phyloP scores from a whole-genome alignment of 1,284 basidiomycete genomes.

The Volvariella volvacea region DNA sequence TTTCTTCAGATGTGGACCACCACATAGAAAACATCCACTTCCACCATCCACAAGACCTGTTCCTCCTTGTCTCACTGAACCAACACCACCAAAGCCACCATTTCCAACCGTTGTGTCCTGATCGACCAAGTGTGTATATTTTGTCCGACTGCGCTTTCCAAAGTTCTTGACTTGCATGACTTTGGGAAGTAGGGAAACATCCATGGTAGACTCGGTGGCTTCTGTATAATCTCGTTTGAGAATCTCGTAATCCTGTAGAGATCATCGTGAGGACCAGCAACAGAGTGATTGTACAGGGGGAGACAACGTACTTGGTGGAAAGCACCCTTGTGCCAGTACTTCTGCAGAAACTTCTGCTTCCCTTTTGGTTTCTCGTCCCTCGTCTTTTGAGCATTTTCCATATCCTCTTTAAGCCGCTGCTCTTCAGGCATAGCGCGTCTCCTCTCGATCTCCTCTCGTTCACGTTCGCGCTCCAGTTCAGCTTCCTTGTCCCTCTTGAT shows the following conservation, averaged over 20 bases:
- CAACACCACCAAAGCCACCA: constrained; percentile 68
- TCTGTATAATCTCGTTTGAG: constrained; percentile 83
- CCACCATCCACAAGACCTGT: constrained; percentile 43
- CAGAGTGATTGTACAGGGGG: background rate
- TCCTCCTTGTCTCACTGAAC: constrained; percentile 48
- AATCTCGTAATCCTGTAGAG: constrained; percentile 77
- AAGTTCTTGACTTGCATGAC: constrained; percentile 98
- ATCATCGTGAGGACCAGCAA: constrained; percentile 1
- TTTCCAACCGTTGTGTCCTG: constrained; percentile 78
- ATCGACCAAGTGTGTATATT: constrained; percentile 93
- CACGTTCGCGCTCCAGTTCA: constrained; percentile 68
- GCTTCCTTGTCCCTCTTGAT: constrained; percentile 91
- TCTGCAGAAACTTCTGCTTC: constrained; percentile 90
- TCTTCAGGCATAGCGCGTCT: constrained; percentile 89
- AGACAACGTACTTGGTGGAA: constrained; percentile 77
- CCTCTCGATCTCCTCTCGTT: constrained; percentile 86
- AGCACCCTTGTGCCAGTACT: constrained; percentile 99
- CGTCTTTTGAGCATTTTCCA: constrained; percentile 76
- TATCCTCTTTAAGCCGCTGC: constrained; percentile 84
- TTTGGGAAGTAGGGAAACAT: constrained; percentile 82
- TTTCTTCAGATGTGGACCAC: constrained; percentile 86
- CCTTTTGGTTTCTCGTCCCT: constrained; percentile 84
- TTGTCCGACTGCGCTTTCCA: constrained; percentile 87
- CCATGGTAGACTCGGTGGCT: constrained; percentile 80
- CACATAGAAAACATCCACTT: constrained; percentile 82